Percentiles rank a stretch among this genome's conserved stretches.
These are phyloP conservation scores for Stenocarpella maydis DNA, from an alignment of 2,329 filamentous ascomycete species.

Conservation along the genomic window DNA sequence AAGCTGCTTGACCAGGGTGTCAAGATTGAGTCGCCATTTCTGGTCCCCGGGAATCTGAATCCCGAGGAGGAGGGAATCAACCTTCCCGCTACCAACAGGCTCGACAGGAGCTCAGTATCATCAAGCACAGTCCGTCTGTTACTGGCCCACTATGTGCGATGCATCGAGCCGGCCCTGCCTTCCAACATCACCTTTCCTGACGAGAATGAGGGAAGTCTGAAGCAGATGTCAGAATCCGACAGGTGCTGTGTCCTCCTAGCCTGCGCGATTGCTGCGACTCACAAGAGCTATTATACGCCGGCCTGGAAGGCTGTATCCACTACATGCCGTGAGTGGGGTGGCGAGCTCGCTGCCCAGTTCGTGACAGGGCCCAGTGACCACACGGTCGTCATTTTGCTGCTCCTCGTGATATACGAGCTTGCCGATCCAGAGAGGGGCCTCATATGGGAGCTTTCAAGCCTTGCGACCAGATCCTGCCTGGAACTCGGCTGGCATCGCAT, in stretches of 20 bases:
- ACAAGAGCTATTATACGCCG: conserved; percentile 25
- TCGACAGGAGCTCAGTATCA: conserved; percentile 13
- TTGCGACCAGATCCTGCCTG: conserved; percentile 22
- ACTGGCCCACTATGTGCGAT: conserved; percentile 25
- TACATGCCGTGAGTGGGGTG: conserved; percentile 27
- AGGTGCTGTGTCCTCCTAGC: conserved; percentile 23
- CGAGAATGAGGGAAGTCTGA: conserved; percentile 21
- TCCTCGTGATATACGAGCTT: conserved; percentile 30
- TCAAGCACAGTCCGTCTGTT: conserved; percentile 19
- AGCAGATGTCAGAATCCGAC: conserved; percentile 18
- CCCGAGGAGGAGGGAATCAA: conserved; percentile 20
- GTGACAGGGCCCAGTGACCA: conserved; percentile 7
- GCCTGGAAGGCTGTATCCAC: conserved; percentile 23
- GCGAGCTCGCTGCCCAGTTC: conserved; percentile 16
- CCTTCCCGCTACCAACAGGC: neutral
- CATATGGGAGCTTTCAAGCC: conserved; percentile 26
- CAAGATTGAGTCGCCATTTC: conserved; percentile 14
- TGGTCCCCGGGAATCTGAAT: conserved; percentile 7
- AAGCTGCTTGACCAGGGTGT: conserved; percentile 26
- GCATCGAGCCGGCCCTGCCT: conserved; percentile 21
- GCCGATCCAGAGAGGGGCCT: conserved; percentile 27
- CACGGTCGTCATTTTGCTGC: conserved; percentile 15
- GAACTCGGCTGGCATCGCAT: conserved; percentile 28
- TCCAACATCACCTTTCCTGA: conserved; percentile 4
- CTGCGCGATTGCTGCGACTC: conserved; percentile 25